phyloP scores from a whole-genome alignment of 192 early-diverging fungal genomes.

The Backusella tarrabulga region DNA sequence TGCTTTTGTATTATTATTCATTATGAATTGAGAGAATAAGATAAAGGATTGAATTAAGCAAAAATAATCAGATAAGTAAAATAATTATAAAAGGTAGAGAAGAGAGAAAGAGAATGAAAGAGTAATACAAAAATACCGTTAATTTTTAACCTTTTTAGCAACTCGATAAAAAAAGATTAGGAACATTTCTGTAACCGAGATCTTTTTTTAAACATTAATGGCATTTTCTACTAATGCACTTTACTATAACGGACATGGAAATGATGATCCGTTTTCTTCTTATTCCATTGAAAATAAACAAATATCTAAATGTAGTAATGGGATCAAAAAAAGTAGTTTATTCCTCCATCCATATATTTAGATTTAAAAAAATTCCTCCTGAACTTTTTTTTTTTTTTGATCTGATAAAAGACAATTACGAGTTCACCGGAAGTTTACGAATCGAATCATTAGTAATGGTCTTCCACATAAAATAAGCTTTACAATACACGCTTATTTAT shows the following conservation, averaged over 20 bases:
- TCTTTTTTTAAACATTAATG: background rate
- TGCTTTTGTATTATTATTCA: background rate
- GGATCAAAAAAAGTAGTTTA: background rate
- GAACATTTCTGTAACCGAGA: background rate
- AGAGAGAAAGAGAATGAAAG: background rate
- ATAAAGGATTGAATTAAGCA: background rate
- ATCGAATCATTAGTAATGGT: too few species aligned
- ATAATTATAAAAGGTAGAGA: background rate
- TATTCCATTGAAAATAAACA: background rate
- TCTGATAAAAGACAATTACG: background rate
- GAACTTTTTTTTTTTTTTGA: background rate
- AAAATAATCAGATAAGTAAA: background rate
- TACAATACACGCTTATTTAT: too few species aligned
- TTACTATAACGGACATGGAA: too few species aligned
- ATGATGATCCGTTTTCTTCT: background rate
- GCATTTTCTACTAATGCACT: too few species aligned
- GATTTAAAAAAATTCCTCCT: background rate
- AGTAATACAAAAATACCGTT: background rate
- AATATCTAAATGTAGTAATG: background rate
- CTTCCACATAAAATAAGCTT: too few species aligned
- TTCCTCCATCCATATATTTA: too few species aligned
- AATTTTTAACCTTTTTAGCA: background rate
- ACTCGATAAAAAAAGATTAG: background rate
- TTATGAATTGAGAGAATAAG: background rate
- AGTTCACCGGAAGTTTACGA: too few species aligned